Percentiles rank a stretch among this genome's conserved stretches.
Conservation (phyloP, 352 stramenopile species). For the Lagenidium giganteum region DNA sequence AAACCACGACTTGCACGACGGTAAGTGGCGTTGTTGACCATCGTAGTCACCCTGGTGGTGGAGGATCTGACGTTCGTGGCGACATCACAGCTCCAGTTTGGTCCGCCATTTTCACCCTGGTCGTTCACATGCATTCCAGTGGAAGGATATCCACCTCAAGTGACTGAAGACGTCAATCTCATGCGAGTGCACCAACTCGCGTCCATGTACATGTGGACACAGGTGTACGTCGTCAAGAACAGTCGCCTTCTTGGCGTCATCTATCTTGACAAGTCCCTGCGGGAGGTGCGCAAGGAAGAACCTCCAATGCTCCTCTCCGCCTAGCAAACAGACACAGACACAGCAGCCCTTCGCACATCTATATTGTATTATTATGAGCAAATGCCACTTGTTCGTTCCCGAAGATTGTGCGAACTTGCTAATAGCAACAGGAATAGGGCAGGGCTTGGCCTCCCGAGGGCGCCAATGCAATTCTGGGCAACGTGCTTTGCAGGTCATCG, state of each 20-base stretch:
- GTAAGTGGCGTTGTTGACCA: constrained; percentile 22
- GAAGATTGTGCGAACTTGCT: no score
- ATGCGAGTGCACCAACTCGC: constrained; percentile 69
- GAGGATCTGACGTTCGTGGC: constrained; percentile 3
- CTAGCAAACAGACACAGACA: no score
- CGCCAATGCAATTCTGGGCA: no score
- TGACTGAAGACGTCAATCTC: constrained; percentile 64
- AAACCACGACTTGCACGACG: constrained; percentile 32
- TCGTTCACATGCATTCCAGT: constrained; percentile 65
- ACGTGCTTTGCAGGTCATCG: no score
- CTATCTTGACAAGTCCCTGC: constrained; percentile 61
- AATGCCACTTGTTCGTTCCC: no score
- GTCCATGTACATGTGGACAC: constrained; percentile 79
- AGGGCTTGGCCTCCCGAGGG: no score
- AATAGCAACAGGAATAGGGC: no score
- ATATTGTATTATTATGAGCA: no score
- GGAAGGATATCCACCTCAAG: constrained; percentile 73
- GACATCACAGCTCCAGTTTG: constrained; percentile 45
- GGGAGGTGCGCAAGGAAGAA: constrained; percentile 43
- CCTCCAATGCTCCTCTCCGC: constrained; percentile 32
- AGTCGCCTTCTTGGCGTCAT: constrained; percentile 63
- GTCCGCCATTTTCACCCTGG: constrained; percentile 59
- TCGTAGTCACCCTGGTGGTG: no score
- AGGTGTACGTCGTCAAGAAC: constrained; percentile 75
- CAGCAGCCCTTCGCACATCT: no score